These are phyloP conservation scores for Begonia peltatifolia DNA, from an alignment of 306 rosid genomes.

Conservation along the genomic window DNA sequence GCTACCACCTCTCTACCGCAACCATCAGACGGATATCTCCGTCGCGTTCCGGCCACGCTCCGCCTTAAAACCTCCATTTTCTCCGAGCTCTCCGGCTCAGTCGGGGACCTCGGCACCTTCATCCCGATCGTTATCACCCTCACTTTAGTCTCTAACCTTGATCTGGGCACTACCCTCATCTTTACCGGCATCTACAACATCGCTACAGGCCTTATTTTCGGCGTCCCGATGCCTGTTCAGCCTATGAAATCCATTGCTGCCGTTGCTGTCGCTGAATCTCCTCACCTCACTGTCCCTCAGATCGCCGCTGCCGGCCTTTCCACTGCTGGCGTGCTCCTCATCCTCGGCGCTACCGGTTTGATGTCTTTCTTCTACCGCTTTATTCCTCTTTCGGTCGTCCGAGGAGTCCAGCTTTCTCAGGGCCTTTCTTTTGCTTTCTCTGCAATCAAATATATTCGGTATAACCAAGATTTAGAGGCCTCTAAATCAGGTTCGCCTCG, in stretches of 20 bases:
- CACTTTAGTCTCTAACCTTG: slow-evolving; percentile 41
- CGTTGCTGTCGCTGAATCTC: slow-evolving; percentile 54
- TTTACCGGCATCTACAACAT: slow-evolving; percentile 71
- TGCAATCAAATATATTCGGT: slow-evolving; percentile 66
- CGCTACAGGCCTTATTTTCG: slow-evolving; percentile 62
- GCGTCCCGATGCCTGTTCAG: slow-evolving; percentile 86
- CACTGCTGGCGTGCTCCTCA: slow-evolving; percentile 52
- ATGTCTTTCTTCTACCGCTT: slow-evolving; percentile 69
- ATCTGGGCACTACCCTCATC: slow-evolving; percentile 52
- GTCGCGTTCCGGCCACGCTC: slow-evolving; percentile 23
- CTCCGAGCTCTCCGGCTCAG: slow-evolving; percentile 64
- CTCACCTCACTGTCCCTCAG: slow-evolving; percentile 60
- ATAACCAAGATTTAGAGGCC: slow-evolving; percentile 30
- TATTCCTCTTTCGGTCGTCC: slow-evolving; percentile 75
- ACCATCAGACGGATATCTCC: slow-evolving; percentile 13
- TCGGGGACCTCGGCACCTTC: slow-evolving; percentile 69
- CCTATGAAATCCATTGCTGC: slow-evolving; percentile 92
- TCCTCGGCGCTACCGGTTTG: slow-evolving; percentile 56
- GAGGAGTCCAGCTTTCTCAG: slow-evolving; percentile 80
- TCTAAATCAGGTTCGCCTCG: slow-evolving; percentile 37
- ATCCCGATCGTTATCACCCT: slow-evolving; percentile 65
- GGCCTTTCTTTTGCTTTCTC: slow-evolving; percentile 67
- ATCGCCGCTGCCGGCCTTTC: slow-evolving; percentile 70
- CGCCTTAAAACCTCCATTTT: slow-evolving; percentile 34
- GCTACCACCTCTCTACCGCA: slow-evolving; percentile 6